Percentiles rank a stretch among this genome's conserved stretches.
These are phyloP conservation scores for Uromyces viciae-fabae DNA, from an alignment of 1,284 basidiomycete genomes.

Conservation along the genomic window DNA sequence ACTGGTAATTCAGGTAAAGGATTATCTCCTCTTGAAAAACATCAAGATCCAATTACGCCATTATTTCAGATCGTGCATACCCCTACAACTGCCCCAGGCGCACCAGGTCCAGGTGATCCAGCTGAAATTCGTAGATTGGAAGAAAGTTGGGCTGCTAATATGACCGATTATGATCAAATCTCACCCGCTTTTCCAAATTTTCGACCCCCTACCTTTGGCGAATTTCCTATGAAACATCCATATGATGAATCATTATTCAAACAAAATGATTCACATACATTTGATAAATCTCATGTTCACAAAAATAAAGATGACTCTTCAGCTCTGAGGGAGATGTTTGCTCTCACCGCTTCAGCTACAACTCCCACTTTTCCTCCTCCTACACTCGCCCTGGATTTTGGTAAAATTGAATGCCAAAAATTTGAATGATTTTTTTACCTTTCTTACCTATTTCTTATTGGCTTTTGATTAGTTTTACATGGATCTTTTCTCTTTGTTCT, in stretches of 20 bases:
- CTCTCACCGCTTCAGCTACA: conserved; percentile 35
- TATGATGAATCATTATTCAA: background rate
- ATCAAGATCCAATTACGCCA: conserved; percentile 31
- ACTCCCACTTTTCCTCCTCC: conserved; percentile 35
- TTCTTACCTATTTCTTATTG: too few species aligned
- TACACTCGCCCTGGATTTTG: conserved; percentile 28
- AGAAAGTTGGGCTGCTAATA: conserved; percentile 38
- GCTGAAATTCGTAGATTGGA: conserved; percentile 36
- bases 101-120: conserved; percentile 29
- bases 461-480: too few species aligned
- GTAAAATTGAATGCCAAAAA: conserved; percentile 6
- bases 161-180: conserved; percentile 18
- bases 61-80: conserved; percentile 41
- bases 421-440: too few species aligned
- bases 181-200: conserved; percentile 40
- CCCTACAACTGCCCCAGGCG: conserved; percentile 29
- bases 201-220: conserved; percentile 7
- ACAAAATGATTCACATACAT: background rate
- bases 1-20: background rate
- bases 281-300: background rate
- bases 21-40: background rate
- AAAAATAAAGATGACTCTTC: conserved; percentile 8
- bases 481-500: too few species aligned
- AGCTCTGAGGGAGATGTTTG: conserved; percentile 43
- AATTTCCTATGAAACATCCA: background rate